Evolutionary conservation across 2,329 filamentous ascomycete species (phyloP), one percentile per base, ranked within the genome.

Genomic region (Clarireedia paspali): DNA sequence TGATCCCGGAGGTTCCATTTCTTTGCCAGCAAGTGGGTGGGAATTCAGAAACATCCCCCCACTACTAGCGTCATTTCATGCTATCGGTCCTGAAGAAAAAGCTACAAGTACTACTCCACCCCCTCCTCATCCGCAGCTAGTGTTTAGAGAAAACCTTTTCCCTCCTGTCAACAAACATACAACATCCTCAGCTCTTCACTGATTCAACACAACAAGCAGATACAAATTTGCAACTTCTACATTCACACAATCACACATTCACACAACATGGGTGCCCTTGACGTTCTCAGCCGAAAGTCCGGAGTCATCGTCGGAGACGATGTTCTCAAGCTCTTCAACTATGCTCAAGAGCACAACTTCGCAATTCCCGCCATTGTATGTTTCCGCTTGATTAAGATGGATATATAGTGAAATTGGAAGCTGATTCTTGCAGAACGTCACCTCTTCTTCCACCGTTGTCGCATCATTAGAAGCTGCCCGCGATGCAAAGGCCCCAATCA

Each of bases 391-490:
- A 3, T 17, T 3, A 6, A 38, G 39, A 34, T n/a, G 17, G 15
- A 14, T 24, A 14, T 10, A 15, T 34, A 23, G n/a, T 10, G 34
- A 17, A 17, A 17, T 26, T 30, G 12, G 30, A 2, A 24, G 17
- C 51, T 63, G 46, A 62, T 26, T 9, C 14, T 56, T 6, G 34
- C 59, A 81, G 78, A 96, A 97, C 77, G 89, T 95, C 70, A 97
- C 92, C 67, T 95, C 91, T 44, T 95, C 89, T 60, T 96, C 90
- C 61, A 90, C 87, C 61, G 87, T 84, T 62, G 87, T 96, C 64
- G 85, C 90, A 67, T 77, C 89, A 55, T 90, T 99, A 67, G 94
- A 99, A 82, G 94, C 94, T 72, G 94, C 94, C 67, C 87, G 90
- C 69, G 91, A 97, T 75, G 79, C 84, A 72, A 95, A 95, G 75